Evolutionary conservation across 768 basidiomycete species (phyloP), one percentile per base, ranked within the genome.

Genomic region (Antrodiella citrinella): DNA sequence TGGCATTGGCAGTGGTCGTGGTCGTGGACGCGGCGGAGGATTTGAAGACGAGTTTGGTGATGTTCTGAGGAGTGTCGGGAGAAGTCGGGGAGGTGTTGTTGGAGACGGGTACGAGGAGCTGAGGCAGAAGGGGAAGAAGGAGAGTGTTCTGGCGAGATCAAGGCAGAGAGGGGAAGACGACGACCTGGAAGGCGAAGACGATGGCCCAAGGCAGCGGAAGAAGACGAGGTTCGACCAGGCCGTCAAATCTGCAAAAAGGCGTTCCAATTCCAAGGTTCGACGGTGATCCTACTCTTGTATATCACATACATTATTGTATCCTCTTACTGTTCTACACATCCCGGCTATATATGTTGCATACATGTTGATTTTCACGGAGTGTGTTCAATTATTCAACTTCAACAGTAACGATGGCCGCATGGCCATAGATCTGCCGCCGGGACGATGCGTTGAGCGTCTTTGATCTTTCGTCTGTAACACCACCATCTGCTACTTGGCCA

Each of bases 41-140:
- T 69, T 92, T 40, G 86, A 84, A 54, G 88, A 87, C 57, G 92
- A 91, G 65, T 94, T 94, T 59, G 79, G 75, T 10, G 91, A 93
- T 56, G 75, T 95, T 25, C 65, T 94, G 26, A 75, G 72, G 55
- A 77, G 79, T 21, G 77, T 82, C 10, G 78, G 75, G 40, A 69
- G 79, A 50, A 66, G 63, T 38, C 49, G 67, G 22, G 56, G 57
- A 18, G 65, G 64, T 43, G 71, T 67, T 18, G 66, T 75, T 4
- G 74, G 71, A 0, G 89, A 91, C 61, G 91, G 88, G 9, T 94
- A 94, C 51, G 91, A 92, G 51, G 85, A 84, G 58, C 71, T 94
- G 52, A 69, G 90, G 56, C 69, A 76, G 61, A 77, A 73, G 55
- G 80, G 84, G 4, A 83, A 78, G 67, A 87, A 84, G 63, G 69